Conservation (phyloP, 2,329 filamentous ascomycete species). For the Stachybotrys elegans region DNA sequence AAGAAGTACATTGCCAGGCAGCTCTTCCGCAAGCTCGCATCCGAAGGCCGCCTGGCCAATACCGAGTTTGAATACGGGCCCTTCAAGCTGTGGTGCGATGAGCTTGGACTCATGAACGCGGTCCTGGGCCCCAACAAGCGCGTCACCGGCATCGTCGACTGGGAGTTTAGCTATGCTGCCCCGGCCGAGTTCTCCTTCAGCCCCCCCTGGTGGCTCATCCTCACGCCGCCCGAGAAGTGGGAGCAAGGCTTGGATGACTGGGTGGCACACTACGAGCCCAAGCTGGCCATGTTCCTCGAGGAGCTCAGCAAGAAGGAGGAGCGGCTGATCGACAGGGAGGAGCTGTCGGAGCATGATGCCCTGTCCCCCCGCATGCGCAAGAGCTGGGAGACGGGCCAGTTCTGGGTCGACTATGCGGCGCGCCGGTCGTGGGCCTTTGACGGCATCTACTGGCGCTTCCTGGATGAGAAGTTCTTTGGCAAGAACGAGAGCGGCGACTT, state of each 20-base stretch:
- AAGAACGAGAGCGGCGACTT: slow-evolving; percentile 6
- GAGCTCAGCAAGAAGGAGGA: no score
- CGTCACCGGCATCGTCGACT: slow-evolving; percentile 31
- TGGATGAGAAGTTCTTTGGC: slow-evolving; percentile 18
- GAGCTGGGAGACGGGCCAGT: slow-evolving; percentile 24
- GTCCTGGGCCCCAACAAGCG: slow-evolving; percentile 20
- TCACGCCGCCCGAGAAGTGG: slow-evolving; percentile 27
- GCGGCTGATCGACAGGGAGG: no score
- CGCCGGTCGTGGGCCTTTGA: slow-evolving; percentile 30
- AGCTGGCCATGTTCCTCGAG: no score
- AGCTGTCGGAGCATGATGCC: no score
- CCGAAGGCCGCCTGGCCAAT: slow-evolving; percentile 9
- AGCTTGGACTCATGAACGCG: slow-evolving; percentile 26
- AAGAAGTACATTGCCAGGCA: slow-evolving; percentile 33
- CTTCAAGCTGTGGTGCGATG: slow-evolving; percentile 27
- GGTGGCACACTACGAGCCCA: slow-evolving; percentile 25
- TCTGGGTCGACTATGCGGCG: slow-evolving; percentile 30
- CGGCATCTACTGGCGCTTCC: slow-evolving; percentile 24
- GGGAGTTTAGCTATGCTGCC: slow-evolving; percentile 32
- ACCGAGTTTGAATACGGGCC: slow-evolving; percentile 13
- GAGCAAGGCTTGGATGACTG: slow-evolving; percentile 21
- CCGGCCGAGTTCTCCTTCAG: slow-evolving; percentile 28
- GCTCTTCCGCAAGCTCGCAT: slow-evolving; percentile 27
- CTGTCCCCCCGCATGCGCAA: slow-evolving; percentile 22
- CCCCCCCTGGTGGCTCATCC: slow-evolving; percentile 34